phyloP scores from a whole-genome alignment of 345 rosid species.

The Linum tenue region DNA sequence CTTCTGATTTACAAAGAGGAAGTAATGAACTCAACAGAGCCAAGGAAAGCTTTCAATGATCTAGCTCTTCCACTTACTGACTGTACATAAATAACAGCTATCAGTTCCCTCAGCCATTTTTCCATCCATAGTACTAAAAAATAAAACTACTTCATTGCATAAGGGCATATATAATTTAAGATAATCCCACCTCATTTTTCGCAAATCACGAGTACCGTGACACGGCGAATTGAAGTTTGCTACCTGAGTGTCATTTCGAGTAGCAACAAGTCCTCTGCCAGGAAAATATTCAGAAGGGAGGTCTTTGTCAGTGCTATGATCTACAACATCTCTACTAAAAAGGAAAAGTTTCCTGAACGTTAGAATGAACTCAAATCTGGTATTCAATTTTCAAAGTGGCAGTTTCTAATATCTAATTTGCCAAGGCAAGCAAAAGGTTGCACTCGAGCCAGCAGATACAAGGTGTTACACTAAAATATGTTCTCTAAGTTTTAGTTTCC shows the following conservation, averaged over 20 bases:
- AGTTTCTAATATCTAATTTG: too few species aligned
- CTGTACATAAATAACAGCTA: slow-evolving; percentile 26
- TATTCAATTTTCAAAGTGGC: neutral
- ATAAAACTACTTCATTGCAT: neutral
- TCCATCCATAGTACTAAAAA: neutral
- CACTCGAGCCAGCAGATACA: too few species aligned
- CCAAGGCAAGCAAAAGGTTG: neutral
- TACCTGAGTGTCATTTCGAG: slow-evolving; percentile 67
- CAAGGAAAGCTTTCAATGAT: slow-evolving; percentile 72
- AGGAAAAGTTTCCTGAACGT: neutral
- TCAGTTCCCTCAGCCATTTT: neutral
- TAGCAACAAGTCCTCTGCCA: slow-evolving; percentile 88
- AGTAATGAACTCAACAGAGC: slow-evolving; percentile 86
- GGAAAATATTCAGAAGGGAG: slow-evolving; percentile 95
- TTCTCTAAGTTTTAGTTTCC: too few species aligned
- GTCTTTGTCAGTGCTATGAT: slow-evolving; percentile 80
- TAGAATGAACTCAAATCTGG: neutral
- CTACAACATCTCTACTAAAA: slow-evolving; percentile 82
- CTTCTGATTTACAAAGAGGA: slow-evolving; percentile 77
- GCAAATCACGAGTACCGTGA: neutral
- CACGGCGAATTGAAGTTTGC: neutral
- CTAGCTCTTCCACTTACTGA: slow-evolving; percentile 45
- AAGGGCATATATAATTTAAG: neutral
- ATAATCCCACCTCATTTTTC: too few species aligned
- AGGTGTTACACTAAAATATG: neutral